phyloP scores from a whole-genome alignment of 805 yeast genomes.

The Pichia deserticola region DNA sequence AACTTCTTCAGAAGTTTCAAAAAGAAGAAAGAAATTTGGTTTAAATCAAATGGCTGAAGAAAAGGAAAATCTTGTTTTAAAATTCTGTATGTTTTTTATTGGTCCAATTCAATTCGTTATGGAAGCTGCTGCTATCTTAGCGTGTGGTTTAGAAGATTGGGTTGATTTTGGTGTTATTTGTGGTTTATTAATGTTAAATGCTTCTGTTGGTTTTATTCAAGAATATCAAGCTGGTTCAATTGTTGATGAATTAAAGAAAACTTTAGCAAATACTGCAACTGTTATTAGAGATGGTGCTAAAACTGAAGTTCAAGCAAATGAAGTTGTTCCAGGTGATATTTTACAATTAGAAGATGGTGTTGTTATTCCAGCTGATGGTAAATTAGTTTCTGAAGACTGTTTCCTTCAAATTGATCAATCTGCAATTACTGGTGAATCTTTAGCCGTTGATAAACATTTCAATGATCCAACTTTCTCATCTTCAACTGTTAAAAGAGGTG shows the following conservation, averaged over 20 bases:
- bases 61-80: constrained; percentile 66
- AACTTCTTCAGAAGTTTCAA: constrained; percentile 64
- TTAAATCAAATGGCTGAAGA: constrained; percentile 88
- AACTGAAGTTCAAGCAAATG: constrained; percentile 69
- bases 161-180: constrained; percentile 97
- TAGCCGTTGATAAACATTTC: constrained; percentile 86
- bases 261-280: constrained; percentile 82
- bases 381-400: constrained; percentile 72
- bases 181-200: constrained; percentile 80
- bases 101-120: constrained; percentile 96
- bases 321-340: constrained; percentile 91
- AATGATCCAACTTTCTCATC: constrained; percentile 89
- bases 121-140: constrained; percentile 94
- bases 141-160: constrained; percentile 97
- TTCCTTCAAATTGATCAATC: constrained; percentile 92
- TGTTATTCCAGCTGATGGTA: constrained; percentile 89
- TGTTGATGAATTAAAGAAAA: constrained; percentile 93
- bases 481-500: constrained; percentile 93
- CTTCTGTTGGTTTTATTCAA: constrained; percentile 92
- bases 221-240: constrained; percentile 98
- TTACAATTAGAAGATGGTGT: constrained; percentile 87
- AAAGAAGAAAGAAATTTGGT: constrained; percentile 87
- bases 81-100: constrained; percentile 79
- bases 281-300: constrained; percentile 77
- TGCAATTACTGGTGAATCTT: constrained; percentile 95